Evolutionary conservation across 1,139 yeast genomes (phyloP), one percentile per base, ranked within the genome.

Genomic region (Geotrichum citri-aurantii): DNA sequence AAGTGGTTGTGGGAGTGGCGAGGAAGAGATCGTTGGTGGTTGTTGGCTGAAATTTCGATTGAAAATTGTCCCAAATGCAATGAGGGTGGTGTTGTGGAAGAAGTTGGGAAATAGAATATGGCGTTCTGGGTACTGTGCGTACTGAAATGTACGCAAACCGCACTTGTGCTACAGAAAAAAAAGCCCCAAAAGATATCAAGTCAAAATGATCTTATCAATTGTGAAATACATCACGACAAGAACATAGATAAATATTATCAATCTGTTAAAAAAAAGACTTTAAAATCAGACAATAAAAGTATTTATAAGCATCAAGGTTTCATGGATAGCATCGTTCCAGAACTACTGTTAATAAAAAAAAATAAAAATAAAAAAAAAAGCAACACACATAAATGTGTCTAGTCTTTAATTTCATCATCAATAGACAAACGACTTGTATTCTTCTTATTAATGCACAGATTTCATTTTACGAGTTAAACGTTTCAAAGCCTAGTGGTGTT

Each of bases 401-500:
- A 14, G 12, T 8, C 26, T 21, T 24, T 21, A 17, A n/a, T 21
- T 29, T 21, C 27, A 50, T 12, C 11, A 50, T 23, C n/a, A n/a
- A n/a, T 27, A 37, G 21, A 37, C n/a, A 37, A 37, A 37, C 44
- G 21, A 37, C 44, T 37, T 37, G 44, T 37, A 37, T 37, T 37
- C 44, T 31, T 31, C 37, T 37, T 37, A 37, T 37, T 42, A 48
- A 42, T 48, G 50, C 53, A 40, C 48, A 26, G 42, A 33, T 21
- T 48, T 19, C 26, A 19, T 27, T 37, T 26, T 37, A 37, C 44
- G 44, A 37, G 44, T 37, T 37, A 37, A 37, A 37, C 44, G 44
- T 37, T 37, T 37, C 19, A 37, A 17, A 37, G 44, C 44, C 50
- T 61, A 63, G 64, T 68, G 71, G 59, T 69, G 72, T 62, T 71